Base-by-base conservation (phyloP, 2,329 filamentous ascomycete species). In the Cladophialophora exuberans region DNA sequence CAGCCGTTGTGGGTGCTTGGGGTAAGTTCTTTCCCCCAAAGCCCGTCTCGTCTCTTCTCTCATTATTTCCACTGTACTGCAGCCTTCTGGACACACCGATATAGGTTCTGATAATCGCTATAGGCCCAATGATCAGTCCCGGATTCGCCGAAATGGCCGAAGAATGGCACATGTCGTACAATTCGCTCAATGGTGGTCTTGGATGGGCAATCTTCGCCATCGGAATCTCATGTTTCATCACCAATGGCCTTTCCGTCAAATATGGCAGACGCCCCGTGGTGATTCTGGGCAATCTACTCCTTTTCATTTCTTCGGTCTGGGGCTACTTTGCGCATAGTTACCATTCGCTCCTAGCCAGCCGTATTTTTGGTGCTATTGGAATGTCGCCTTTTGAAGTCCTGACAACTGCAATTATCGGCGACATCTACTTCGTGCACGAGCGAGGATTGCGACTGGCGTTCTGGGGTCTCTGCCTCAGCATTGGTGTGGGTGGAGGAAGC, bases 391-490 rank as follows among this genome's bases (percentile, higher is more conserved):
- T 63, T 31, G 61, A 64, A 56, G 57, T 61, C 2, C 49, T 60
- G 22, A 57, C 49, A 6, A 54, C 50, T 5, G 54, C 57, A 6
- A 80, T 77, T 1, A 72, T 76, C 30, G 71, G 68, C 1, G 75
- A 77, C 54, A 54, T 77, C 11, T 77, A 71, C 62, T 77, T 76
- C 51, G 72, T 77, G 11, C 75, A 77, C 59, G 69, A 76, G 59
- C 68, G 74, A 28, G 74, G 67, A 3, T 69, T 70, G 6, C 67
- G 70, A 4, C 67, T 75, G 20, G 67, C 70, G 5, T 66, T 70
- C 20, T 75, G 70, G 70, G 72, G 73, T 52, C 53, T 74, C 3
- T 73, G 73, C 54, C 63, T 75, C 1, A 64, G 71, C n/a, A 67
- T 69, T 57, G 73, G 73, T 30, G 72, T 73, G 26, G 63, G 66